Evolutionary conservation across 768 basidiomycete genomes (phyloP).

Genomic region (Suillus variegatus): DNA sequence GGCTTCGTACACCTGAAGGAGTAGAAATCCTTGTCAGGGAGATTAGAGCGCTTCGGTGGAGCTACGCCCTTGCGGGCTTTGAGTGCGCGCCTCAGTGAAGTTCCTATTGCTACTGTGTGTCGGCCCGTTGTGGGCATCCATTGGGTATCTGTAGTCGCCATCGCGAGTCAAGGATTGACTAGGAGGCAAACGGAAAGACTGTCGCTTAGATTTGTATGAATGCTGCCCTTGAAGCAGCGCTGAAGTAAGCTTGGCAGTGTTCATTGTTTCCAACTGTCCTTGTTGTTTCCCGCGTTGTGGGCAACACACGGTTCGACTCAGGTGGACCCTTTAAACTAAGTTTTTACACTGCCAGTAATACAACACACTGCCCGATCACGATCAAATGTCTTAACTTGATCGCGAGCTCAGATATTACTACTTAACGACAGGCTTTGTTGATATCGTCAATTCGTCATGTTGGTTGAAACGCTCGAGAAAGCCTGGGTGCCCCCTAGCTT

Average conservation of each 20-base stretch:
- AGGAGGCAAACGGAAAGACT: too few species aligned
- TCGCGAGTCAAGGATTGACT: conserved; percentile 23
- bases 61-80: conserved; percentile 64
- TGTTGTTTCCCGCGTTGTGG: conserved; percentile 1
- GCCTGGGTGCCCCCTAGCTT: neutral
- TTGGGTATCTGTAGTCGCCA: conserved; percentile 44
- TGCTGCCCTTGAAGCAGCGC: neutral
- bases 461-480: neutral
- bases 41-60: conserved; percentile 40
- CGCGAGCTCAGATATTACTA: too few species aligned
- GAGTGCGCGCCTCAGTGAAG: conserved; percentile 63
- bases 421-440: too few species aligned
- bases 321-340: neutral
- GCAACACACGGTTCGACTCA: neutral
- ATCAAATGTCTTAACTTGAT: neutral
- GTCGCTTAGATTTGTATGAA: neutral
- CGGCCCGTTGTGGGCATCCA: conserved; percentile 65
- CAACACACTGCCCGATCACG: neutral
- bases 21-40: conserved; percentile 71
- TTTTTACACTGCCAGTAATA: neutral
- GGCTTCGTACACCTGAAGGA: conserved; percentile 69
- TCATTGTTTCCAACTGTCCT: neutral
- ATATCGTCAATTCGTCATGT: too few species aligned
- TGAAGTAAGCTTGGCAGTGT: conserved; percentile 5
- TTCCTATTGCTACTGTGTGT: conserved; percentile 60